Evolutionary conservation across 2,329 filamentous ascomycete species (phyloP).

Genomic region (Zelopaecilomyces penicillatus): DNA sequence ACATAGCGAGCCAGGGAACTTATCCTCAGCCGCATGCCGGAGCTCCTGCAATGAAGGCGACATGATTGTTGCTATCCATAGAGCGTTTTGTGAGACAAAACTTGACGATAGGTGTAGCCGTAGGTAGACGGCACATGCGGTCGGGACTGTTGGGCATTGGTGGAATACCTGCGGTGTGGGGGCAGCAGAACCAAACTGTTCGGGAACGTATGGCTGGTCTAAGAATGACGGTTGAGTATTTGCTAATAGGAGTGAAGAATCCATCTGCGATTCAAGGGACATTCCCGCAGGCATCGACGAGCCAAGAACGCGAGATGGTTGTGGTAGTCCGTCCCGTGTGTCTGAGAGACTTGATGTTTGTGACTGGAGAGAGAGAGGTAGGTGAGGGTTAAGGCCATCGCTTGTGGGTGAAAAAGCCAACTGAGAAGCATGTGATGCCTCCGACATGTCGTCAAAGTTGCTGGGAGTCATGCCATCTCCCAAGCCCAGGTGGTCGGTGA

Average conservation of each 20-base stretch:
- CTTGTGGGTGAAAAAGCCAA: constrained; percentile 16
- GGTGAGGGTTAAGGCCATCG: constrained; percentile 12
- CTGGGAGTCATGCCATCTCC: constrained; percentile 12
- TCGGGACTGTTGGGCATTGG: constrained; percentile 12
- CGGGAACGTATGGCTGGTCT: constrained; percentile 22
- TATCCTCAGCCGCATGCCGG: constrained; percentile 50
- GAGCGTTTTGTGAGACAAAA: constrained; percentile 38
- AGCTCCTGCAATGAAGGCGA: constrained; percentile 53
- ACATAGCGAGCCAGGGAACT: constrained; percentile 52
- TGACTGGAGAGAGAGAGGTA: constrained; percentile 15
- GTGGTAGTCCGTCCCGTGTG: constrained; percentile 11
- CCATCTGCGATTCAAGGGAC: constrained; percentile 27
- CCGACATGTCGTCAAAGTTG: constrained; percentile 17
- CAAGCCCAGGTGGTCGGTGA: constrained; percentile 11
- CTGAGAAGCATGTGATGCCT: constrained; percentile 15
- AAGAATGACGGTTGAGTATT: constrained; percentile 29
- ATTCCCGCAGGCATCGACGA: constrained; percentile 16
- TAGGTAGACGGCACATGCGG: constrained; percentile 53
- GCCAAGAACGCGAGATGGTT: constrained; percentile 16
- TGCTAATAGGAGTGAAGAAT: constrained; percentile 30
- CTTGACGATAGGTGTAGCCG: constrained; percentile 59
- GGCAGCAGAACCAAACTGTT: constrained; percentile 18
- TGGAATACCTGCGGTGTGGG: constrained; percentile 17
- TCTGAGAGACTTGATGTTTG: constrained; percentile 12
- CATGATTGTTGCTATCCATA: constrained; percentile 60